These are phyloP conservation scores for Populus davidiana DNA, from an alignment of 345 rosid genomes.

Conservation along the genomic window DNA sequence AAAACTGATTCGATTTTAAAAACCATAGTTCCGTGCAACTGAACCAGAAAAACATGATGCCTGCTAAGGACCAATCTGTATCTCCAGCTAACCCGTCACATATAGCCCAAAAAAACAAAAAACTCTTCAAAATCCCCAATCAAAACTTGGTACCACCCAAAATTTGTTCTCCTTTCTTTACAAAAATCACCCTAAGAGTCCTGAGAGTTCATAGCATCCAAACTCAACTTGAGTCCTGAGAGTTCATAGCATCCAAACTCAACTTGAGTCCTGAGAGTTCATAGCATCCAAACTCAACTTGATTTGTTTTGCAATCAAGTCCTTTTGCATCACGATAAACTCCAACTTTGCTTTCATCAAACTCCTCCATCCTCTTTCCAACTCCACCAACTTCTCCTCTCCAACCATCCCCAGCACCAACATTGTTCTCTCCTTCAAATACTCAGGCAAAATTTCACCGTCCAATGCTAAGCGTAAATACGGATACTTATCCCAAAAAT, in stretches of 20 bases:
- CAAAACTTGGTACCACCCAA: neutral
- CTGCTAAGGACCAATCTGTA: neutral
- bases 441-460: neutral
- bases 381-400: constrained; percentile 16
- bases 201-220: neutral
- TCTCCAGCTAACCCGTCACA: neutral
- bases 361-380: constrained; percentile 21
- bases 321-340: constrained; percentile 20
- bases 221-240: neutral
- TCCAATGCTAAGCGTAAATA: constrained; percentile 15
- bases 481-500: constrained; percentile 16
- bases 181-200: neutral
- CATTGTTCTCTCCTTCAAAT: neutral
- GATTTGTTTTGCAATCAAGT: constrained; percentile 23
- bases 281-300: constrained; percentile 10
- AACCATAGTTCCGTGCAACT: neutral
- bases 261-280: neutral
- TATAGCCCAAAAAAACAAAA: neutral
- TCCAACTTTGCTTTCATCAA: constrained; percentile 19
- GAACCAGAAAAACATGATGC: neutral
- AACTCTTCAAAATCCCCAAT: neutral
- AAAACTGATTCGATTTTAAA: neutral
- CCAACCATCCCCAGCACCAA: constrained; percentile 4
- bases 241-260: constrained; percentile 1
- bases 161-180: neutral